phyloP scores from a whole-genome alignment of 2,329 filamentous ascomycete species.

The Rugonectria rugulosa region DNA sequence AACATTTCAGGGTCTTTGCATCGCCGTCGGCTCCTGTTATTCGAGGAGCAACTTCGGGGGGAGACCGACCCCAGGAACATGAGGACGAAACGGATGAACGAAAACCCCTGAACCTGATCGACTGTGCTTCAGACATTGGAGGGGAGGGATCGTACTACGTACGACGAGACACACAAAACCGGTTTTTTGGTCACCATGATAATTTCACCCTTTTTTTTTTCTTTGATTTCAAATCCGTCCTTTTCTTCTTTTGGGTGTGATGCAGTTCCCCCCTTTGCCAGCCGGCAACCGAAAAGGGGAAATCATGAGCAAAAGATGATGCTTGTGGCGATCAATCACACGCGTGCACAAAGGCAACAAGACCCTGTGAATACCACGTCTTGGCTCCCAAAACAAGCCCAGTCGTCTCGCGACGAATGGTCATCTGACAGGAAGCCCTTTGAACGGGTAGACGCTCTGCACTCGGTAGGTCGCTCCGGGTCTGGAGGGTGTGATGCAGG shows the following conservation, averaged over 20 bases:
- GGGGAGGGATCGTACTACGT: too few relatives aligned
- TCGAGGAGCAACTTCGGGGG: neutral
- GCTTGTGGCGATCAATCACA: conserved; percentile 19
- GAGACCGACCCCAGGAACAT: neutral
- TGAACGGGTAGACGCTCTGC: conserved; percentile 23
- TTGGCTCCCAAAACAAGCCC: conserved; percentile 20
- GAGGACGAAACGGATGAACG: neutral
- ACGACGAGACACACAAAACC: conserved; percentile 3
- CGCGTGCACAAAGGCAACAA: too few relatives aligned
- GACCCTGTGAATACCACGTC: conserved; percentile 26
- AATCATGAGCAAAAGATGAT: conserved; percentile 4
- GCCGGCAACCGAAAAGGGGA: conserved; percentile 7
- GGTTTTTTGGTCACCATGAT: conserved; percentile 7
- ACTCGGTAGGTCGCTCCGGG: conserved; percentile 36
- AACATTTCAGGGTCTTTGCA: conserved; percentile 4
- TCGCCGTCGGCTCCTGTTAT: conserved; percentile 3
- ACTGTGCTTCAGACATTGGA: neutral
- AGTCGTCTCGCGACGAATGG: conserved; percentile 1
- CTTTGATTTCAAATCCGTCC: conserved; percentile 8
- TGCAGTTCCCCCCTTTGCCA: conserved; percentile 1
- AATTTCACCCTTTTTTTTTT: too few relatives aligned
- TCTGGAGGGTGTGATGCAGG: conserved; percentile 4
- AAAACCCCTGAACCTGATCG: too few relatives aligned
- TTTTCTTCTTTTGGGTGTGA: neutral
- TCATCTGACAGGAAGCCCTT: conserved; percentile 32